Evolutionary conservation across 2,329 filamentous ascomycete genomes (phyloP), one percentile per base, ranked within the genome.

Genomic region (Zasmidium citrigriseum): DNA sequence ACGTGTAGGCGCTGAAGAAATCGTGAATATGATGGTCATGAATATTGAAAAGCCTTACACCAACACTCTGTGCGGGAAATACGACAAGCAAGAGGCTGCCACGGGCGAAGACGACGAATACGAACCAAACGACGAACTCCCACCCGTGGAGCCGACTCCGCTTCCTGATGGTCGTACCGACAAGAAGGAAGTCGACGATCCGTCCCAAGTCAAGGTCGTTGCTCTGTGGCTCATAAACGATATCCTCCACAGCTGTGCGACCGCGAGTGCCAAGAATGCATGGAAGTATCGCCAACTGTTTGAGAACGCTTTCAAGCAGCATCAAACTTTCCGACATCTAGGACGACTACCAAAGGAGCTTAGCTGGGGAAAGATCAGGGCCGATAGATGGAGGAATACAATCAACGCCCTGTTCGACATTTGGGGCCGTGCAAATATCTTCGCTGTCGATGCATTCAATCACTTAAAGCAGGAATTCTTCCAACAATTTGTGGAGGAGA

Each of bases 231-330:
- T 95, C 52, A 83, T 90, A 52, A 86, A 83, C 25, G 93, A 97
- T 71, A 89, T 96, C 47, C 81, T 96, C 12, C 90, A 89, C 0
- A 89, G 90, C 0, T 90, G 89, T 0, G 82, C 84, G 4, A 91
- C 87, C 10, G 89, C 89, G 63, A 89, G 88, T 1, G 87, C 93
- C 22, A 86, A 90, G 1, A 90, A 93, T 71, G 90, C 90, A 2
- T 96, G 92, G 90, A 88, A 91, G 54, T 96, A 92, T 70, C 83
- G 92, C 21, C 86, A 89, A 64, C 81, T 93, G 2, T 91, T 96
- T 61, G 91, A 96, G 71, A 79, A 81, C 0, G 85, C 88, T 1
- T 79, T 97, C 22, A 85, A 85, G 25, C 77, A 83, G 9, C 84
- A 86, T 56, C 84, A 85, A 57, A 85, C 88, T 0, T 96, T 96